These are phyloP conservation scores for Bryoglossum gracile DNA, from an alignment of 495 filamentous ascomycete genomes.

Conservation along the genomic window DNA sequence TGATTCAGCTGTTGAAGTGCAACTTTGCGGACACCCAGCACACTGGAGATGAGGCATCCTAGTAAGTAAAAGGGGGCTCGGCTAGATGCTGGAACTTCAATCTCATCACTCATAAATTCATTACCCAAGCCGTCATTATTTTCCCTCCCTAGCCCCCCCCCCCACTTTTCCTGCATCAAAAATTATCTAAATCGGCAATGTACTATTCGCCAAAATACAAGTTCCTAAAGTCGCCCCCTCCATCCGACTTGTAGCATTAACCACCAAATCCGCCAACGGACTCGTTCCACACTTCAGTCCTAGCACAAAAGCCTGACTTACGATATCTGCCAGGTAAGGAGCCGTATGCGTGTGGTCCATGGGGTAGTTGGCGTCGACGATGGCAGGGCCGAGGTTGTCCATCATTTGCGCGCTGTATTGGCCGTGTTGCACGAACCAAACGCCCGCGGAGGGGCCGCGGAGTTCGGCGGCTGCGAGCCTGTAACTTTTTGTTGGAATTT, in stretches of 20 bases:
- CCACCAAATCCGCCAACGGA: slow-evolving; percentile 22
- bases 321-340: slow-evolving; percentile 42
- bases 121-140: no score
- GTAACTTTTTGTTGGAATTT: no score
- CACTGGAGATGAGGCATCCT: no score
- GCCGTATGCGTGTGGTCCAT: slow-evolving; percentile 57
- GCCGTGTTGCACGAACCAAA: slow-evolving; percentile 46
- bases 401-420: slow-evolving; percentile 45
- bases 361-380: slow-evolving; percentile 44
- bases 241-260: slow-evolving; percentile 28
- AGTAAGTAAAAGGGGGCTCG: no score
- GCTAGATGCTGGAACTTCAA: no score
- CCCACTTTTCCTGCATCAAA: no score
- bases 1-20: no score
- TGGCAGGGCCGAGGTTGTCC: slow-evolving; percentile 32
- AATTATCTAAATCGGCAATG: slow-evolving; percentile 25
- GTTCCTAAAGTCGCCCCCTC: slow-evolving; percentile 23
- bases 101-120: no score
- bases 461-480: slow-evolving; percentile 20
- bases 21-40: no score
- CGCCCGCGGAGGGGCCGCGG: slow-evolving; percentile 31
- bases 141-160: no score
- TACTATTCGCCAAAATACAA: slow-evolving; percentile 28
- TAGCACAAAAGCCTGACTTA: slow-evolving; percentile 35
- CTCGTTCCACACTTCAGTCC: slow-evolving; percentile 33